Evolutionary conservation across 495 filamentous ascomycete species (phyloP).

Genomic region (Cairneyella variabilis): DNA sequence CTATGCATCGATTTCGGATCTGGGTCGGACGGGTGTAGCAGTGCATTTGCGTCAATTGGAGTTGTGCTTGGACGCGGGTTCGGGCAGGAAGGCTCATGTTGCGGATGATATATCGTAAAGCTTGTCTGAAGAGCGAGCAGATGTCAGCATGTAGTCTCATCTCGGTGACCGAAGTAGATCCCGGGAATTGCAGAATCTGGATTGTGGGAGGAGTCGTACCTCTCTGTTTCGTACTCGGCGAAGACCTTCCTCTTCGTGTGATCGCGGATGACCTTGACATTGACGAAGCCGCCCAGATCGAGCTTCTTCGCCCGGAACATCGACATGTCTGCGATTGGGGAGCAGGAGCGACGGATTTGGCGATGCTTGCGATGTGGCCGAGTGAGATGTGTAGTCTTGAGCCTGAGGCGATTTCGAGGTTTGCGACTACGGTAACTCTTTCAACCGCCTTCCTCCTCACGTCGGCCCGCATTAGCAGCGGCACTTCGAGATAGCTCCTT

Average conservation of each 20-base stretch:
- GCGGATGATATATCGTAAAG: constrained; percentile 88
- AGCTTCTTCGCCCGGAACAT: constrained; percentile 84
- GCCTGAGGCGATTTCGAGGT: too few species aligned
- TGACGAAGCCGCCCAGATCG: constrained; percentile 80
- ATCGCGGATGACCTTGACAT: constrained; percentile 80
- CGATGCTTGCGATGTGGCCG: too few species aligned
- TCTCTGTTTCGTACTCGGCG: constrained; percentile 76
- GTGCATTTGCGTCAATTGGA: constrained; percentile 92
- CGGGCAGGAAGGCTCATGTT: constrained; percentile 83
- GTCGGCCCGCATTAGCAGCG: too few species aligned
- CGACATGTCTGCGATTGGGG: constrained; percentile 48
- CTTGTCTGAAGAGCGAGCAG: constrained; percentile 65
- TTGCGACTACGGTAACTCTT: too few species aligned
- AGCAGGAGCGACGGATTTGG: too few species aligned
- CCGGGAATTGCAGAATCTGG: neutral
- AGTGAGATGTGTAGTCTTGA: too few species aligned
- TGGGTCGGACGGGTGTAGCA: constrained; percentile 88
- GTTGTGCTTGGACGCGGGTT: constrained; percentile 81
- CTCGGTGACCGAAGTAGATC: neutral
- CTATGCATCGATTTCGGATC: constrained; percentile 87
- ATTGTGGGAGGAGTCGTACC: constrained; percentile 46
- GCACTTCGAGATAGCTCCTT: too few species aligned
- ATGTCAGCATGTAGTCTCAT: neutral
- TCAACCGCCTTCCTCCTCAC: too few species aligned
- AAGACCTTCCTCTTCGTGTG: constrained; percentile 94